phyloP scores from a whole-genome alignment of 2,329 filamentous ascomycete species.

The Macrophomina pseudophaseolina region DNA sequence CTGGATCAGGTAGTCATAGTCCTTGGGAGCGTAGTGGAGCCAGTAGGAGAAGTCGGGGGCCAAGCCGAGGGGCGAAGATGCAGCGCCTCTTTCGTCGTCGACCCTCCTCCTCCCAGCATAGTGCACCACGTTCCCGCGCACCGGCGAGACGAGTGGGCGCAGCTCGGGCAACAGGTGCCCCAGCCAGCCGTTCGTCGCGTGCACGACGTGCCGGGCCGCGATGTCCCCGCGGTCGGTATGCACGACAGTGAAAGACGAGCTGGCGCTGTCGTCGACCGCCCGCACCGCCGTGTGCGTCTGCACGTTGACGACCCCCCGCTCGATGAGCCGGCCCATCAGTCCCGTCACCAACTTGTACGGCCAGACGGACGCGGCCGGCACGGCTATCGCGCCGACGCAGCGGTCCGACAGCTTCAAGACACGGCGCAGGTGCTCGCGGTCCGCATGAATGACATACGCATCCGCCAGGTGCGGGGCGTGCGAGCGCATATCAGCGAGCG shows the following conservation, averaged over 20 bases:
- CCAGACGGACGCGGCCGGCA: background rate
- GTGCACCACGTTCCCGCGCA: background rate
- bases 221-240: background rate
- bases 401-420: background rate
- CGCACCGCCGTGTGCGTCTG: background rate
- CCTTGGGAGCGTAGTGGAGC: background rate
- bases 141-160: background rate
- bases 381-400: background rate
- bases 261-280: background rate
- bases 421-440: background rate
- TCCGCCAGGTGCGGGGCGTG: background rate
- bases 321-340: background rate
- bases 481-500: background rate
- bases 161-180: conserved; percentile 30
- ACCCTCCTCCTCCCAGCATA: background rate
- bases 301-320: background rate
- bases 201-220: conserved; percentile 30
- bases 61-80: background rate
- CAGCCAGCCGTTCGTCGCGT: conserved; percentile 39
- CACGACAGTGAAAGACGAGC: background rate
- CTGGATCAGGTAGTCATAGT: conserved; percentile 6
- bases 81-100: background rate
- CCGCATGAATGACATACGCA: background rate
- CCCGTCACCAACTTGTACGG: background rate
- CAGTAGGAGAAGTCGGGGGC: background rate